A percentile compares a stretch with the other conserved stretches of the same genome.
Conservation (phyloP, 75 land plant genomes). For the Ceratopteris richardii region DNA sequence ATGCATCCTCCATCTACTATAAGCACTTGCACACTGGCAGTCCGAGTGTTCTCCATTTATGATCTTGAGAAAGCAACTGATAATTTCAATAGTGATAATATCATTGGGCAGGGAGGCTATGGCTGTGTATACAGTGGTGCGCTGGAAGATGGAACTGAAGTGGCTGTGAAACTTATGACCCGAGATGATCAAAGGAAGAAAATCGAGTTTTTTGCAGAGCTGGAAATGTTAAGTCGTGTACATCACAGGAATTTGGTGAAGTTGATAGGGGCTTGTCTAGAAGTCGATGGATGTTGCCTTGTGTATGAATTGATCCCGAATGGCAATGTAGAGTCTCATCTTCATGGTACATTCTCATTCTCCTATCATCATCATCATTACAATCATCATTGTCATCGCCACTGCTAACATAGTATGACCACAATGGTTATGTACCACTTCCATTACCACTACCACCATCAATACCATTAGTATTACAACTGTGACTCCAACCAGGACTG, state of each 20-base stretch:
- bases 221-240: constrained; percentile 88
- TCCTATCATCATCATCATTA: constrained; percentile 3
- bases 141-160: constrained; percentile 65
- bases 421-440: too few relatives aligned
- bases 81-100: constrained; percentile 46
- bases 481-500: too few relatives aligned
- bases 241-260: constrained; percentile 94
- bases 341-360: constrained; percentile 59
- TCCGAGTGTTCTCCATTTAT: constrained; percentile 53
- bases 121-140: constrained; percentile 78
- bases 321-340: constrained; percentile 96
- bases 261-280: constrained; percentile 81
- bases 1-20: constrained; percentile 10
- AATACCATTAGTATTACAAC: too few relatives aligned
- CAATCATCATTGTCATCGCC: too few relatives aligned
- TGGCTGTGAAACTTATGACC: constrained; percentile 79
- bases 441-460: too few relatives aligned
- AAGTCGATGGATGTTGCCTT: constrained; percentile 58
- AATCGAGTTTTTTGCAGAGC: constrained; percentile 80
- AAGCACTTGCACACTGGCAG: constrained; percentile 47
- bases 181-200: constrained; percentile 61
- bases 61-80: constrained; percentile 82
- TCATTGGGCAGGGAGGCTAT: constrained; percentile 92
- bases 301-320: constrained; percentile 82
- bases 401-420: too few relatives aligned